Base-by-base conservation (phyloP, 1,284 basidiomycete genomes). In the Agroathelia rolfsii region DNA sequence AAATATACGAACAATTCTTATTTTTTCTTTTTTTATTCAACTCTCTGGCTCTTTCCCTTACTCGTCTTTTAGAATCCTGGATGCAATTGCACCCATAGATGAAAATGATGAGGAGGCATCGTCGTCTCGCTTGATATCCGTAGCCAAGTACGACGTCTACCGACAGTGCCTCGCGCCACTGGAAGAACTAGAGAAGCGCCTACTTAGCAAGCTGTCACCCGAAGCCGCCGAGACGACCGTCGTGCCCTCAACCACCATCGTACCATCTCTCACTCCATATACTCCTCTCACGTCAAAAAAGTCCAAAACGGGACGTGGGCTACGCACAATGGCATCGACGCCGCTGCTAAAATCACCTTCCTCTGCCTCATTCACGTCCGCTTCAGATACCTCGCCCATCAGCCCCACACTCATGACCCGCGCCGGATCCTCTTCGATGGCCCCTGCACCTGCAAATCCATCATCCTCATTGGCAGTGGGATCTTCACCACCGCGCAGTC, bases 71-170 rank as follows among this genome's bases (percentile, higher is more conserved):
- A 82, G 80, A 40, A 84, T 87, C 42, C 61, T 87, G 36, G 83
- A 86, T 39, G 73, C 80, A n/a, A 68, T 85, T 38, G 63, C 73
- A 5, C 72, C 76, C 18, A 41, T 44, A 17, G 59, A 72, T 30
- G 75, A 77, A 22, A 61, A 69, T 14, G 67, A 73, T 13, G 71
- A 75, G 21, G 61, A 62, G 14, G 59, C 11, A 51, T 72, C 43
- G 64, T 76, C 45, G 66, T 71, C 42, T 56, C 61, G 10, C 58
- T 64, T 20, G 58, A 56, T 36, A 64, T 61, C 29, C 59, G 61
- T 76, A 17, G 56, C 66, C 29, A 71, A 72, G 41, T 77, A 76
- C 45, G 75, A 81, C 23, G 53, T 56, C 17, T 81, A 82, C 53
- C 61, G 66, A 22, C 53, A 56, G 13, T 62, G 66, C 5, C 66